Conservation (phyloP, 495 filamentous ascomycete species). For the Oleoguttula mirabilis region DNA sequence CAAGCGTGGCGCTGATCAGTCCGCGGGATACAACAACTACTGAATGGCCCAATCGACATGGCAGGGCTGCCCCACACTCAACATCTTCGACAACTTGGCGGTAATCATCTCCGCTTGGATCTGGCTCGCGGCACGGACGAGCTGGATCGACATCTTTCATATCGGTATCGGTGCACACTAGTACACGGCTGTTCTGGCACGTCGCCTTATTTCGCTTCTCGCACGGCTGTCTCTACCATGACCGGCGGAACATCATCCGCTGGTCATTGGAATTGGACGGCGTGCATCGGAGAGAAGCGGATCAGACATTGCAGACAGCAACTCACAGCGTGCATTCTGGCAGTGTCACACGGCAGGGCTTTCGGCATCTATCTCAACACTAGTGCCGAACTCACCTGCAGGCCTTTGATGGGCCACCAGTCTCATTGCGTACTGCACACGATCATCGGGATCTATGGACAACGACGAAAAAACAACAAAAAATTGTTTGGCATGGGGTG, state of each 20-base stretch:
- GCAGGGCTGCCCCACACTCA: slow-evolving; percentile 12
- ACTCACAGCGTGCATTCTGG: slow-evolving; percentile 9
- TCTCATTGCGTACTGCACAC: not conserved
- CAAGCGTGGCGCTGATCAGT: slow-evolving; percentile 30
- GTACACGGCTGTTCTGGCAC: not conserved
- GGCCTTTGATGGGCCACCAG: slow-evolving; percentile 1
- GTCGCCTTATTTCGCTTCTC: slow-evolving; percentile 14
- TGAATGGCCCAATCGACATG: slow-evolving; percentile 22
- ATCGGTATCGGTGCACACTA: slow-evolving; percentile 16
- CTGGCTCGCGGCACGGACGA: not conserved
- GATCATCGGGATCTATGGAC: not conserved
- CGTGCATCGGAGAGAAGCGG: not conserved
- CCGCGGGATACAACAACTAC: slow-evolving; percentile 22
- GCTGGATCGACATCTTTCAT: slow-evolving; percentile 5
- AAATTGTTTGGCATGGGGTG: not conserved
- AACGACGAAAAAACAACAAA: not conserved
- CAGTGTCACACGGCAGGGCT: slow-evolving; percentile 23
- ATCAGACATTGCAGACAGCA: not conserved
- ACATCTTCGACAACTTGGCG: too few species aligned
- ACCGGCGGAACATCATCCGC: not conserved
- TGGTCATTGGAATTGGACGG: not conserved
- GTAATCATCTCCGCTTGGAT: slow-evolving; percentile 6
- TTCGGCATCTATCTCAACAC: slow-evolving; percentile 7
- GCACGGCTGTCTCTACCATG: not conserved
- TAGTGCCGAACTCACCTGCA: slow-evolving; percentile 14